Conservation (phyloP, 2,329 filamentous ascomycete genomes). For the Talaromyces sp. region DNA sequence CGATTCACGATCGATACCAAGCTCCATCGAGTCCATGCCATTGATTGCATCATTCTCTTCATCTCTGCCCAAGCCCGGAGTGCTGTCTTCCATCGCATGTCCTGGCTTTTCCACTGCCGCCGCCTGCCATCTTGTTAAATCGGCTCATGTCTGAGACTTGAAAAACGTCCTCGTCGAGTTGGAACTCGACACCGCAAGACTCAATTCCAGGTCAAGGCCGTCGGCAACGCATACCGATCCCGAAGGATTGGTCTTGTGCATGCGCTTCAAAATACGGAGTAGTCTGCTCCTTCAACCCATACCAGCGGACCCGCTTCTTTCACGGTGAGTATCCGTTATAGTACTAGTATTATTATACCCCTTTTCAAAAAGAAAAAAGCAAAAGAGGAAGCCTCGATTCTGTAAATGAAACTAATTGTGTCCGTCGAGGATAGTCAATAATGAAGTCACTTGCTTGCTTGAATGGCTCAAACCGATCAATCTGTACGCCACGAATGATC, state of each 20-base stretch:
- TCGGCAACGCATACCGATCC: not conserved
- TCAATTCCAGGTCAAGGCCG: not conserved
- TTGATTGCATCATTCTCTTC: not conserved
- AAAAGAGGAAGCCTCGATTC: too few relatives aligned
- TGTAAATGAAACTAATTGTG: not conserved
- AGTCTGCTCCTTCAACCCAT: not conserved
- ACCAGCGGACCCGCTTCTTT: not conserved
- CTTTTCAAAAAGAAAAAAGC: not conserved
- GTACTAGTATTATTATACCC: too few relatives aligned
- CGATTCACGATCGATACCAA: not conserved
- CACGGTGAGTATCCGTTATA: not conserved
- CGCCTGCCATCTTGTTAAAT: not conserved
- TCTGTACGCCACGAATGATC: not conserved
- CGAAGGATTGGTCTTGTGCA: not conserved
- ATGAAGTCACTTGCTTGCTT: not conserved
- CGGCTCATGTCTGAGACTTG: not conserved
- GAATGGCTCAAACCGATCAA: not conserved
- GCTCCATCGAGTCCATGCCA: not conserved
- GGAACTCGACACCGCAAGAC: too few relatives aligned
- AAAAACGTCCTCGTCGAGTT: too few relatives aligned
- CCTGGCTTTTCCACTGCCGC: not conserved
- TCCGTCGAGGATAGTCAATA: not conserved
- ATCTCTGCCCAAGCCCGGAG: not conserved
- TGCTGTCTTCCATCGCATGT: not conserved
- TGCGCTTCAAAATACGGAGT: not conserved